These are phyloP conservation scores for Skeletonema tropicum DNA, from an alignment of 108 stramenopile species.

Conservation along the genomic window DNA sequence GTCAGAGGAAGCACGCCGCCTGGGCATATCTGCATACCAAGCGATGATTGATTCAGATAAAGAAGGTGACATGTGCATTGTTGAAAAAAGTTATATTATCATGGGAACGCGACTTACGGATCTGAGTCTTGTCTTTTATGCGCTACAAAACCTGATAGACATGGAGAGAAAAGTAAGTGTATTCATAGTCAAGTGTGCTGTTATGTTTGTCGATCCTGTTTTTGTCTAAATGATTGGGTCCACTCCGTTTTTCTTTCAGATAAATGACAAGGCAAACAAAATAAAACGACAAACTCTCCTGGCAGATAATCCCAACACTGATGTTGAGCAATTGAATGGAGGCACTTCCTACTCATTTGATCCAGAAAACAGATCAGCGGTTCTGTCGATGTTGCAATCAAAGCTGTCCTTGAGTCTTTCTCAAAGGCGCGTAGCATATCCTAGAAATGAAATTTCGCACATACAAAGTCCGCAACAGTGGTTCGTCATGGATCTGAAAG, in stretches of 20 bases:
- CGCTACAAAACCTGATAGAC: constrained; percentile 54
- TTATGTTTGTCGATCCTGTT: neutral
- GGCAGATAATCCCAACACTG: neutral
- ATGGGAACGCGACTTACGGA: constrained; percentile 49
- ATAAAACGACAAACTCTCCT: constrained; percentile 16
- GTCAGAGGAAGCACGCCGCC: constrained; percentile 31
- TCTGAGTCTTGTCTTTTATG: constrained; percentile 50
- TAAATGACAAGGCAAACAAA: constrained; percentile 19
- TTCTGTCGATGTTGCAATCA: constrained; percentile 42
- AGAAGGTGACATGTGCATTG: constrained; percentile 50
- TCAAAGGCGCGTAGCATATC: constrained; percentile 35
- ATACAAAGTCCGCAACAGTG: constrained; percentile 24
- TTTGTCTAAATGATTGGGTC: neutral
- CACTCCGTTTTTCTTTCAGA: constrained; percentile 6
- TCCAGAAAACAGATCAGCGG: constrained; percentile 39
- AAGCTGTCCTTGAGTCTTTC: constrained; percentile 38
- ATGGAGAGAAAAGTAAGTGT: constrained; percentile 50
- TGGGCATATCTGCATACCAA: constrained; percentile 40
- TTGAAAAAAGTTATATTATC: constrained; percentile 55
- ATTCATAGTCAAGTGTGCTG: neutral
- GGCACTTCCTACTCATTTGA: constrained; percentile 7
- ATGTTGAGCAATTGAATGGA: constrained; percentile 3
- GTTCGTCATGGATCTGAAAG: constrained; percentile 42
- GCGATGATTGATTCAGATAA: constrained; percentile 45
- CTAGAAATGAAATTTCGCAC: constrained; percentile 34